These are phyloP conservation scores for Torrubiellomyces zombiae DNA, from an alignment of 2,329 filamentous ascomycete genomes.

Conservation along the genomic window DNA sequence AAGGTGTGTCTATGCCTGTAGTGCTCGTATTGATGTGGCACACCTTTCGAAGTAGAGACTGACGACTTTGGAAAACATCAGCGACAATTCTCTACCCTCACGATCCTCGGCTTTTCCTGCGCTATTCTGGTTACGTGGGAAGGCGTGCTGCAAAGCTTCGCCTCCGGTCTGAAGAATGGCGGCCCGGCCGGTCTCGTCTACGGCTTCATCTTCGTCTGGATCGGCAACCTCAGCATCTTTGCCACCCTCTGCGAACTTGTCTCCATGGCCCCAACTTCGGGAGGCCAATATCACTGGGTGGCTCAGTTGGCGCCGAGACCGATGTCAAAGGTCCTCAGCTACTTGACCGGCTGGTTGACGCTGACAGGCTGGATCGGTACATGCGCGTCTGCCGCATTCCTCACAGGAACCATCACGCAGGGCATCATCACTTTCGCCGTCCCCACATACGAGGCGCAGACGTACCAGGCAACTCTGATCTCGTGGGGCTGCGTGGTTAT, in stretches of 20 bases:
- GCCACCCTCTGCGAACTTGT: slow-evolving; percentile 22
- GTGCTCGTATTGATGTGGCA: too few relatives aligned
- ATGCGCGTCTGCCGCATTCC: slow-evolving; percentile 18
- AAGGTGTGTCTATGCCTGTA: slow-evolving; percentile 7
- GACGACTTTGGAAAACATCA: too few relatives aligned
- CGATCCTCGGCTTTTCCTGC: slow-evolving; percentile 34
- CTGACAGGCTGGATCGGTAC: slow-evolving; percentile 27
- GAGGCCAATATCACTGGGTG: slow-evolving; percentile 46
- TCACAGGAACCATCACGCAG: slow-evolving; percentile 31
- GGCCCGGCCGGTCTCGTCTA: slow-evolving; percentile 36
- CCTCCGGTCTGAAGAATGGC: slow-evolving; percentile 20
- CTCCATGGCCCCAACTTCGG: slow-evolving; percentile 31
- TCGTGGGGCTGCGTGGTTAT: slow-evolving; percentile 28
- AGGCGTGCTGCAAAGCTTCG: slow-evolving; percentile 11
- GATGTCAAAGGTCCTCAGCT: slow-evolving; percentile 35
- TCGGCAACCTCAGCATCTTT: slow-evolving; percentile 26
- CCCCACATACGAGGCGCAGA: slow-evolving; percentile 9
- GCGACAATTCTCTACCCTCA: slow-evolving; percentile 31
- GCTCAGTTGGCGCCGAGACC: slow-evolving; percentile 30
- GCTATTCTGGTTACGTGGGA: slow-evolving; percentile 39
- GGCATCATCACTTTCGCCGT: slow-evolving; percentile 20
- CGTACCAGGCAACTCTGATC: slow-evolving; percentile 32
- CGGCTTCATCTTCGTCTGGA: slow-evolving; percentile 29
- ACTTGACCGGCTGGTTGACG: slow-evolving; percentile 30
- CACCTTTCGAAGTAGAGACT: too few relatives aligned